Evolutionary conservation across 164 flowering plant genomes (phyloP).

Genomic region (Magnolia changhungtana): DNA sequence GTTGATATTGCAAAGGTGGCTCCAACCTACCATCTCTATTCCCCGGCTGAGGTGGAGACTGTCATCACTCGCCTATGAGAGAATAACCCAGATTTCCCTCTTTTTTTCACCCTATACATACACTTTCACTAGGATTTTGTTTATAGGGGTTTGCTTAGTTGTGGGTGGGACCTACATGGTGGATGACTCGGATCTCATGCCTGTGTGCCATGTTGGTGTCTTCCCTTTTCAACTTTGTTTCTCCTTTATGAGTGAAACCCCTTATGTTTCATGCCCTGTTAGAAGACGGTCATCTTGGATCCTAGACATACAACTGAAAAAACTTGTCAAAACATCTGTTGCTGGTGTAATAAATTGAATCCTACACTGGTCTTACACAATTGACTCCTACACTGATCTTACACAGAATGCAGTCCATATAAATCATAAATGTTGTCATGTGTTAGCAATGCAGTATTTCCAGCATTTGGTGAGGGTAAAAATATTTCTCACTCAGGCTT

Average conservation of each 20-base stretch:
- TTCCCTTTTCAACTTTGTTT: background rate
- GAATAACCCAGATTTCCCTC: background rate
- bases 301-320: too few species aligned
- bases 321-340: too few species aligned
- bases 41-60: constrained; percentile 90
- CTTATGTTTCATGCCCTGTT: background rate
- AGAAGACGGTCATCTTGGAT: too few species aligned
- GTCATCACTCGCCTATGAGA: constrained; percentile 77
- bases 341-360: too few species aligned
- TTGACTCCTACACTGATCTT: too few species aligned
- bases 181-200: background rate
- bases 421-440: too few species aligned
- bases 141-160: background rate
- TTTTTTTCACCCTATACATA: background rate
- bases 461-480: too few species aligned
- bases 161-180: background rate
- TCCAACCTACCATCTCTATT: constrained; percentile 79
- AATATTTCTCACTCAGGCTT: too few species aligned
- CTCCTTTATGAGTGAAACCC: background rate
- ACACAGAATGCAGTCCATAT: too few species aligned
- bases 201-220: background rate
- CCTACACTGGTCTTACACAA: too few species aligned
- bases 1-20: constrained; percentile 96
- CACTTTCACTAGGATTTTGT: background rate
- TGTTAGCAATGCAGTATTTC: too few species aligned